phyloP scores from a whole-genome alignment of 306 rosid species.

The Macrotyloma uniflorum region DNA sequence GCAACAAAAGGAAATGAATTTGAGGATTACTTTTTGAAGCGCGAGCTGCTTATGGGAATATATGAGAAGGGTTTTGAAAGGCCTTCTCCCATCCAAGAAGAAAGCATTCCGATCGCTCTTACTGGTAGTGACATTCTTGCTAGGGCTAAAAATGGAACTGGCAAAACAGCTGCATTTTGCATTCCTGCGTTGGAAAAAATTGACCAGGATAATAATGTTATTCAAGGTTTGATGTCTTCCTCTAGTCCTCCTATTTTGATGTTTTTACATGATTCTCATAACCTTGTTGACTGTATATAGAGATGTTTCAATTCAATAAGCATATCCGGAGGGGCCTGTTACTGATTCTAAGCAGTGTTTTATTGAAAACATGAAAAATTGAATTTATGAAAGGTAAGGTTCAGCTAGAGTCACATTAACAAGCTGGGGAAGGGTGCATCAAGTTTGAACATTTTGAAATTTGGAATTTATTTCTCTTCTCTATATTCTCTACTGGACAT shows the following conservation, averaged over 20 bases:
- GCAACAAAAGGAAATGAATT: constrained; percentile 99
- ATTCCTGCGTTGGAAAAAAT: constrained; percentile 96
- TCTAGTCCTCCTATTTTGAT: not conserved
- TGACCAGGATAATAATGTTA: constrained; percentile 91
- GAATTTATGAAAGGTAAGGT: not conserved
- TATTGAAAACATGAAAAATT: not conserved
- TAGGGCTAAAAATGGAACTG: constrained; percentile 98
- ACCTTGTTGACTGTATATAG: constrained; percentile 1
- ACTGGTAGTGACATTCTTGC: constrained; percentile 99
- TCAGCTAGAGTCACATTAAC: not conserved
- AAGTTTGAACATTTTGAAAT: not conserved
- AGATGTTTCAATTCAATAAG: not conserved
- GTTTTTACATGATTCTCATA: constrained; percentile 5
- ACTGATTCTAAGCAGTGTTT: not conserved
- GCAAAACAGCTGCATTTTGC: constrained; percentile 99
- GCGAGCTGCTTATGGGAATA: constrained; percentile 98
- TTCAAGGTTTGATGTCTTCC: constrained; percentile 65
- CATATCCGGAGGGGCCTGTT: constrained; percentile 9
- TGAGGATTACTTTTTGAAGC: constrained; percentile 97
- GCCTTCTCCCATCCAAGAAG: constrained; percentile 99
- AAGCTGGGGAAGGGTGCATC: not conserved
- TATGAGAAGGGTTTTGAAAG: constrained; percentile 99
- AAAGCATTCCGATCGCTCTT: constrained; percentile 98
- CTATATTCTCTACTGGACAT: not conserved
- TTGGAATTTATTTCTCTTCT: not conserved